Percentiles rank a stretch among this genome's conserved stretches.
Conservation (phyloP, 257 asterid genomes). For the Rubia yunnanensis region DNA sequence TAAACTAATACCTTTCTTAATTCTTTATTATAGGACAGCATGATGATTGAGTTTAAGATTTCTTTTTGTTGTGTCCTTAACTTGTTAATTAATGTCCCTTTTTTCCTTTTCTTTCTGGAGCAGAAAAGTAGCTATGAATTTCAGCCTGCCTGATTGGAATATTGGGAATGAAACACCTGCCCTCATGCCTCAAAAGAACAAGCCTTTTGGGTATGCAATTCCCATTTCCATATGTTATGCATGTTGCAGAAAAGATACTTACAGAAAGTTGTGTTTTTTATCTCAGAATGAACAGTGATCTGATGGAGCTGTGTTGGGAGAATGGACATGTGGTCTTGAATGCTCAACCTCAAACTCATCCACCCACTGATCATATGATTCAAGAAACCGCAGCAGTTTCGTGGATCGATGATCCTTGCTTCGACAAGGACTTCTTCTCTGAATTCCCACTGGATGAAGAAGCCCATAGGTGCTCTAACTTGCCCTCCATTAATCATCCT, state of each 20-base stretch:
- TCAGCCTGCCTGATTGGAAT: conserved; percentile 7
- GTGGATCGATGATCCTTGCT: conserved; percentile 55
- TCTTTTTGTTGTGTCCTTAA: not conserved
- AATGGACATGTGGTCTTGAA: conserved; percentile 69
- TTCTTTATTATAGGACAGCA: conserved; percentile 2
- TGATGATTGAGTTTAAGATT: not conserved
- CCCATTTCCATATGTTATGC: not conserved
- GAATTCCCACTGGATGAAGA: conserved; percentile 30
- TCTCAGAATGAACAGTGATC: conserved; percentile 52
- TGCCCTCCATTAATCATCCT: conserved; percentile 26
- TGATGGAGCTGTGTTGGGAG: conserved; percentile 78
- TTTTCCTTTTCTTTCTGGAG: not conserved
- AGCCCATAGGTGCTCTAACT: conserved; percentile 8
- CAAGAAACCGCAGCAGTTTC: conserved; percentile 46
- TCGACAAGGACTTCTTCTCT: conserved; percentile 54
- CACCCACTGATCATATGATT: conserved; percentile 18
- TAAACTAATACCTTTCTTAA: not conserved
- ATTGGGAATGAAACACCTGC: conserved; percentile 1
- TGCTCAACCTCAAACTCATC: conserved; percentile 47
- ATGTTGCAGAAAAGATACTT: not conserved
- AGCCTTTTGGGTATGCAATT: not conserved
- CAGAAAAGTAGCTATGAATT: not conserved
- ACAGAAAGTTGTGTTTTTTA: not conserved
- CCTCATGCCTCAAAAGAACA: not conserved
- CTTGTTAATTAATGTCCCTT: not conserved